Conservation (phyloP, 371 early-diverging fungal genomes). For the Haplosporangium sp. region DNA sequence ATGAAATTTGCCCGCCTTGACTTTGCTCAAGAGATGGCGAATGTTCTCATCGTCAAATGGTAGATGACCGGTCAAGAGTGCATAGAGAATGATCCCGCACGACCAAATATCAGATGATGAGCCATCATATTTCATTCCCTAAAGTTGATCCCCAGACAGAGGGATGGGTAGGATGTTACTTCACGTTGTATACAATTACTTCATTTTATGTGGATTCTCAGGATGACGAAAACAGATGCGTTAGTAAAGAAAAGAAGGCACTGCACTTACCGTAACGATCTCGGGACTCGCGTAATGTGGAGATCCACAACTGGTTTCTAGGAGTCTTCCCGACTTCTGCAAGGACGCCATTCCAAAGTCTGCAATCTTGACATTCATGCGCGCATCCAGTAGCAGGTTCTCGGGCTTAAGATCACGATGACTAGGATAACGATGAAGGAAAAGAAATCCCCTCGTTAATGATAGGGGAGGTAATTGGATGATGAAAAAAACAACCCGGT, state of each 20-base stretch:
- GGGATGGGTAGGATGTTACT: neutral
- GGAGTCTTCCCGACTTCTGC: slow-evolving; percentile 73
- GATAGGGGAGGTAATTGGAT: neutral
- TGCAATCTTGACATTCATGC: slow-evolving; percentile 83
- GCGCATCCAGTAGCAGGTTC: slow-evolving; percentile 92
- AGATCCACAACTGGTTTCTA: slow-evolving; percentile 89
- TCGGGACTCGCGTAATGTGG: slow-evolving; percentile 96
- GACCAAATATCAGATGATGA: slow-evolving; percentile 93
- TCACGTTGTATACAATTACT: neutral
- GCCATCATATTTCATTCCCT: slow-evolving; percentile 84
- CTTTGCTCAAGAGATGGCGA: slow-evolving; percentile 76
- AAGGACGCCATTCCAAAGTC: slow-evolving; percentile 91
- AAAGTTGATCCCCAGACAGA: neutral
- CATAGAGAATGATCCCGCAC: slow-evolving; percentile 93
- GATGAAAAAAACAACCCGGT: too few relatives aligned
- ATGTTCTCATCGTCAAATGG: slow-evolving; percentile 97
- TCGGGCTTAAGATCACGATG: slow-evolving; percentile 98
- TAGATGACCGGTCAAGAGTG: slow-evolving; percentile 86
- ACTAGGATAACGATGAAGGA: slow-evolving; percentile 57
- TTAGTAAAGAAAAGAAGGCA: neutral
- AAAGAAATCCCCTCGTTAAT: neutral
- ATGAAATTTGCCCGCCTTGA: slow-evolving; percentile 56
- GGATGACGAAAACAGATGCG: too few relatives aligned
- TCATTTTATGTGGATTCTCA: too few relatives aligned
- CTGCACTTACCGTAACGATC: slow-evolving; percentile 70